Evolutionary conservation across 2,329 filamentous ascomycete genomes (phyloP), one percentile per base, ranked within the genome.

Genomic region (Huntiella abstrusa): DNA sequence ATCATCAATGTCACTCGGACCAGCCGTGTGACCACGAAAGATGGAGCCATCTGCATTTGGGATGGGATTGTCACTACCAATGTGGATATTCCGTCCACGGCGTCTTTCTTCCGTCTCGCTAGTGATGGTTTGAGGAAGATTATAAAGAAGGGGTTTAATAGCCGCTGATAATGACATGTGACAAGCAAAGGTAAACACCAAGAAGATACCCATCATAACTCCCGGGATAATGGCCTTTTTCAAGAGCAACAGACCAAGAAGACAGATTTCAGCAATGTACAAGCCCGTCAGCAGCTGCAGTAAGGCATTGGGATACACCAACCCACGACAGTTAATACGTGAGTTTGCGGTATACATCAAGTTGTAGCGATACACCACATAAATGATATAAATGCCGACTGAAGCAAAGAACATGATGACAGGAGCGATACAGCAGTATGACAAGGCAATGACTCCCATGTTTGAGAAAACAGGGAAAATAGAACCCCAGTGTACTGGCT

Each of bases 311-410:
- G 84, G 80, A 57, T 94, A 95, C 54, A 84, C 78, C 11, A 88
- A 72, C 12, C 88, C 87, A 57, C 92, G 84, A 34, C 83, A 93
- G 58, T 95, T 86, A 55, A 93, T 78, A 49, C 75, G 65, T 6
- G 82, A 76, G 57, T 92, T 83, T 43, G 78, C 80, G 33, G 94
- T 85, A 60, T 84, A 95, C 43, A 95, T 70, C 47, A 96, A 63
- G 58, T 94, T 92, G 69, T 96, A 94, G 13, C 83, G 75, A 68
- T 85, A 94, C 41, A 86, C 83, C 45, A 88, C 66, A 59, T 93
- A 92, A 62, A 94, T 87, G 37, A 91, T 66, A 16, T 70, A 75
- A 49, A 95, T 72, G 22, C 84, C 86, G 35, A 83, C 68, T 1
- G 80, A 77, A 1, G 84, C 83, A 55, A 94, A 95, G 4, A 78